Conservation (phyloP, 2,329 filamentous ascomycete genomes). For the Phaeosphaeria sp. region DNA sequence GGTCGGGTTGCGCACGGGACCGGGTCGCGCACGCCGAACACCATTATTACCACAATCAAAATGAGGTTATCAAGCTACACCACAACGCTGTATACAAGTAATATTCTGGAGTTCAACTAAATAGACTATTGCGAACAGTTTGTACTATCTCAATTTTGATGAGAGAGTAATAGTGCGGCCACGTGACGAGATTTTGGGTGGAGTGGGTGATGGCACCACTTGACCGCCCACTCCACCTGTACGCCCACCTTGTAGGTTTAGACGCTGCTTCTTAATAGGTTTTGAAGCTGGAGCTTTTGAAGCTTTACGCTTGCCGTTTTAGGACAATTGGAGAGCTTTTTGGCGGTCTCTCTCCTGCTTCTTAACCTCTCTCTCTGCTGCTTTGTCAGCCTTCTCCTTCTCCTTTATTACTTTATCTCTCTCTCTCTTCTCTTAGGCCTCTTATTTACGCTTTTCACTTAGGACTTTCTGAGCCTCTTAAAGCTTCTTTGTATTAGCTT, state of each 20-base stretch:
- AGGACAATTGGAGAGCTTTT: conserved; percentile 1
- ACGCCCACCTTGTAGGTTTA: neutral
- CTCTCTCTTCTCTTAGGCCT: neutral
- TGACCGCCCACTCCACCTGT: neutral
- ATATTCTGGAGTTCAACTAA: neutral
- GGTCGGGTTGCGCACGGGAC: no score
- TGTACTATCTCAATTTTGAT: neutral
- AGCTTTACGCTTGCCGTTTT: conserved; percentile 4
- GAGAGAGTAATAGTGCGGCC: neutral
- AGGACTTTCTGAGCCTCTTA: neutral
- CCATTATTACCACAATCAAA: neutral
- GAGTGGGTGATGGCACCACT: no score
- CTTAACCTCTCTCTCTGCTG: neutral
- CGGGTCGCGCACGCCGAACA: neutral
- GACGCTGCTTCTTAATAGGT: neutral
- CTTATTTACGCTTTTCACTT: neutral
- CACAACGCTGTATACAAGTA: conserved; percentile 1
- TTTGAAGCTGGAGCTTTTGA: neutral
- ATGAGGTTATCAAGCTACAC: neutral
- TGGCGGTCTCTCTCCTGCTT: neutral
- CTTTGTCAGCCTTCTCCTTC: neutral
- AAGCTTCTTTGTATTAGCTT: conserved; percentile 1
- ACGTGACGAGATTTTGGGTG: no score
- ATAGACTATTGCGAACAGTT: neutral
- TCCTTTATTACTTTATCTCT: conserved; percentile 3